Evolutionary conservation across 441 rosid species (phyloP).

Genomic region (Croton setiger): DNA sequence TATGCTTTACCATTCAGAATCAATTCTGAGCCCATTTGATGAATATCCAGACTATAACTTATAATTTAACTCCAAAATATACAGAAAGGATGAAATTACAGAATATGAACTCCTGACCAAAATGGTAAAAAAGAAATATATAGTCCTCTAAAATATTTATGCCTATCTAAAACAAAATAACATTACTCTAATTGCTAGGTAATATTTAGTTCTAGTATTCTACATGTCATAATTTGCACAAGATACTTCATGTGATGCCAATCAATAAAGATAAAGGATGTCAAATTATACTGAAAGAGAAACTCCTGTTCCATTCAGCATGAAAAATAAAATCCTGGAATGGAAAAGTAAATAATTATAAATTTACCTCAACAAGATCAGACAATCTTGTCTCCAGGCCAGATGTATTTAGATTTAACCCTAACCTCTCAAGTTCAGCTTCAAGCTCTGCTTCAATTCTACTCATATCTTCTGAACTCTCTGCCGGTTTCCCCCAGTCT

Average conservation of each 20-base stretch:
- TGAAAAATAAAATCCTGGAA: slow-evolving; percentile 14
- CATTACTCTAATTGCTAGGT: not conserved
- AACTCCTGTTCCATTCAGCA: not conserved
- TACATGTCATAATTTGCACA: not conserved
- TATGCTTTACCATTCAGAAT: not conserved
- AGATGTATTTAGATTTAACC: slow-evolving; percentile 40
- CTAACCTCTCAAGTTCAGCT: slow-evolving; percentile 89
- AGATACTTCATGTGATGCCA: not conserved
- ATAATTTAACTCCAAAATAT: not conserved
- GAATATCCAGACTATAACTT: not conserved
- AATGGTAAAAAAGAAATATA: not conserved
- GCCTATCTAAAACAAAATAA: not conserved
- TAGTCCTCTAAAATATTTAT: not conserved
- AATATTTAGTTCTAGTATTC: not conserved
- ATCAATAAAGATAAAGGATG: not conserved
- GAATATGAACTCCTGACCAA: not conserved
- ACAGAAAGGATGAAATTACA: not conserved
- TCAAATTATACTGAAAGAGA: not conserved
- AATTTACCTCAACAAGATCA: slow-evolving; percentile 41
- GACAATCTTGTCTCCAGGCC: slow-evolving; percentile 33
- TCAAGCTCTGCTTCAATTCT: slow-evolving; percentile 96
- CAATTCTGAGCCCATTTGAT: not conserved
- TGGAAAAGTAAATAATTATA: slow-evolving; percentile 10
- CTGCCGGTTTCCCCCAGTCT: slow-evolving; percentile 31
- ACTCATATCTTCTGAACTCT: slow-evolving; percentile 49